Percentiles rank a stretch among this genome's conserved stretches.
phyloP scores from a whole-genome alignment of 2,329 filamentous ascomycete species.

The Ascochyta rabiei region DNA sequence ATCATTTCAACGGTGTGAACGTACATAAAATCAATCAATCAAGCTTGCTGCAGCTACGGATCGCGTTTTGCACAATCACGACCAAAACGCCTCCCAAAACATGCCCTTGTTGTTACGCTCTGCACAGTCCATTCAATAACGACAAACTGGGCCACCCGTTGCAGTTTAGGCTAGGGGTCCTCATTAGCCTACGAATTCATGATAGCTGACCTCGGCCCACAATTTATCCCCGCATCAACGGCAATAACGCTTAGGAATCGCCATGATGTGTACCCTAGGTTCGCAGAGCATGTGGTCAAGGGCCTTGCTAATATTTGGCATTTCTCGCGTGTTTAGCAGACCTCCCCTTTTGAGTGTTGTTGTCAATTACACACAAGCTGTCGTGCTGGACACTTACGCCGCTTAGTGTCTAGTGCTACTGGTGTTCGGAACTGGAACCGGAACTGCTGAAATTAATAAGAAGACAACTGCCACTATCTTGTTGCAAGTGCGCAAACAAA shows the following conservation, averaged over 20 bases:
- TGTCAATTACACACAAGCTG: not conserved
- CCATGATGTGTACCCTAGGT: conserved; percentile 12
- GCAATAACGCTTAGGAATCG: conserved; percentile 35
- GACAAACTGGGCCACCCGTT: not conserved
- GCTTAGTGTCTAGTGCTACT: not conserved
- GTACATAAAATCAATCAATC: not conserved
- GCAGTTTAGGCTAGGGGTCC: not conserved
- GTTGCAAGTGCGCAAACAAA: not conserved
- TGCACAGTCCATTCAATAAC: no score
- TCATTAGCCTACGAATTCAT: conserved; percentile 1
- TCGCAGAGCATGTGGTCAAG: not conserved
- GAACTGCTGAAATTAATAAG: not conserved
- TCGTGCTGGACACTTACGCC: not conserved
- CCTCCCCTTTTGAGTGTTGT: not conserved
- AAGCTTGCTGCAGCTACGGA: not conserved
- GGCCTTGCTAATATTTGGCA: not conserved
- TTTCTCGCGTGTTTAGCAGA: not conserved
- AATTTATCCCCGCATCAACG: conserved; percentile 30
- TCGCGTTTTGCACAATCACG: no score
- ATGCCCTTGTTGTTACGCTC: not conserved
- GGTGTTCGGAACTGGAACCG: conserved; percentile 4
- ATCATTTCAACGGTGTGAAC: not conserved
- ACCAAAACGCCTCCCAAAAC: no score
- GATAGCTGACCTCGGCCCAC: conserved; percentile 35
- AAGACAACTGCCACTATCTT: not conserved